A percentile compares a stretch with the other conserved stretches of the same genome.
Evolutionary conservation across 2,329 filamentous ascomycete genomes (phyloP).

Genomic region (Myriosclerotinia curreyana): DNA sequence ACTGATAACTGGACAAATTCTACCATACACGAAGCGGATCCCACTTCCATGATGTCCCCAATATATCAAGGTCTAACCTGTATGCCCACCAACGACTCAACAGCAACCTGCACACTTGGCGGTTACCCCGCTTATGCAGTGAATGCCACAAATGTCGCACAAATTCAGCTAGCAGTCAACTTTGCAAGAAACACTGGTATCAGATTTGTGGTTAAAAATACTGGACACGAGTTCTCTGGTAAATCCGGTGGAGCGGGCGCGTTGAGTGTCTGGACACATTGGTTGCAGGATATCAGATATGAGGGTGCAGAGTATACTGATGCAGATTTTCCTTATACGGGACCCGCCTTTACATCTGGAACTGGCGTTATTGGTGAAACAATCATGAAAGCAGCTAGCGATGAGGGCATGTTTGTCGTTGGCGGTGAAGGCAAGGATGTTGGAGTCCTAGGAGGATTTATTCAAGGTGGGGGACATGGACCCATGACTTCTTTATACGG

Average conservation of each 20-base stretch:
- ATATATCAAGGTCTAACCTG: constrained; percentile 45
- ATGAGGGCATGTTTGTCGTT: constrained; percentile 47
- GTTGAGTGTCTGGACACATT: constrained; percentile 49
- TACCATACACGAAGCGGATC: constrained; percentile 42
- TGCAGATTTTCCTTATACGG: constrained; percentile 35
- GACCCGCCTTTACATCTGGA: constrained; percentile 42
- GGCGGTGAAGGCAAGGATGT: constrained; percentile 46
- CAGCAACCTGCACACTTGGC: constrained; percentile 24
- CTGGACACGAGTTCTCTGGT: constrained; percentile 48
- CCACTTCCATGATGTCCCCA: constrained; percentile 48
- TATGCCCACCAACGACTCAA: constrained; percentile 26
- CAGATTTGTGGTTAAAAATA: constrained; percentile 44
- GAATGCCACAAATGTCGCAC: constrained; percentile 25
- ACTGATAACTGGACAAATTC: constrained; percentile 39
- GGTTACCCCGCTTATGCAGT: constrained; percentile 31
- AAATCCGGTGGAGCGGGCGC: constrained; percentile 47
- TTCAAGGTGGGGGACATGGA: constrained; percentile 59
- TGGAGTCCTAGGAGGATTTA: constrained; percentile 46
- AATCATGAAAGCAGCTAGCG: constrained; percentile 44
- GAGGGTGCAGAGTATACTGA: constrained; percentile 36
- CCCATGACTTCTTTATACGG: constrained; percentile 52
- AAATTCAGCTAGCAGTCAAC: constrained; percentile 31
- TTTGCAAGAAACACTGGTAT: constrained; percentile 40
- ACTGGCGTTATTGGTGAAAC: constrained; percentile 45
- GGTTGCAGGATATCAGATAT: constrained; percentile 44